Base-by-base conservation (phyloP, 768 basidiomycete species). In the Tulasnella sp. region DNA sequence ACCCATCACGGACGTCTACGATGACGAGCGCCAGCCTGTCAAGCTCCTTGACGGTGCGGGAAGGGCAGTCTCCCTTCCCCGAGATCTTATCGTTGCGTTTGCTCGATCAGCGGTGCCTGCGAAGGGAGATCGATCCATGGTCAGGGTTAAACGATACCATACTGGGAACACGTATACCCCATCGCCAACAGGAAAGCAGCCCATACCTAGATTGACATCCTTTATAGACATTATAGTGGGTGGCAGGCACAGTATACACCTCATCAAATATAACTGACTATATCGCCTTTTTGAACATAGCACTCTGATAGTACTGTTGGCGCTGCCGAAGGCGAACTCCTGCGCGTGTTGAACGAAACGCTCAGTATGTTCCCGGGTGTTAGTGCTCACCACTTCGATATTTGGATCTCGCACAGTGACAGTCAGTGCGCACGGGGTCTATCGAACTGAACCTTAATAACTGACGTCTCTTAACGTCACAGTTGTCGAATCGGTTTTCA, bases 61-160 rank as follows among this genome's bases (percentile, higher is more conserved):
- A 87, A 1, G 86, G 89, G 63, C 74, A 87, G 83, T 92, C 4
- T 75, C 76, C 19, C 73, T 93, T 10, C 86, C 89, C 0, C 82
- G 81, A 62, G 84, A 87, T 64, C 77, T 83, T 3, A 73, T 91
- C 23, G 74, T 83, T 13, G 84, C 86, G 0, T 91, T 92, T 65
- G 87, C 90, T n/a, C 79, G 88, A 56, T 71, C 86, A 43, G 89
- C 89, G n/a, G 88, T 84, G 2, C 76, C 83, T 54, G 78, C 74
- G 1, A 78, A 77, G 38, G 74, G 78, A 50, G 79, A 77, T 62
- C 74, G 90, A 42, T 89, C 50, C 10, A 44, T 47, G 13, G 21
- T 59, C 3, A 44, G 58, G 17, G 58, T 93, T 68, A 93, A 93
- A 69, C 80, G 90, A 9, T 92, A 82, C 70, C 84, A 89, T 69